phyloP scores from a whole-genome alignment of 371 early-diverging fungal genomes.

The Homolaphlyctis polyrhiza region DNA sequence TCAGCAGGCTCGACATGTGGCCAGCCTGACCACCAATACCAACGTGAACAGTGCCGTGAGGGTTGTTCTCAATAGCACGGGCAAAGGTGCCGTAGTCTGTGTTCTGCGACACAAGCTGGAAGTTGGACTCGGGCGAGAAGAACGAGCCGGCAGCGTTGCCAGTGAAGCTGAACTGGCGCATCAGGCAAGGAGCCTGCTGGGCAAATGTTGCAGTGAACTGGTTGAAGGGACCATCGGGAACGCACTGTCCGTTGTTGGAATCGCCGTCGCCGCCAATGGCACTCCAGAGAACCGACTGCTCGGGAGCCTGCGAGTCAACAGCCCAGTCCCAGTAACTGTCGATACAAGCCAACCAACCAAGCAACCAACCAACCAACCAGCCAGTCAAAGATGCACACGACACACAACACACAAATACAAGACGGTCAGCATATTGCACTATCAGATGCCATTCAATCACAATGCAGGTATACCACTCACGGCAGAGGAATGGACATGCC shows the following conservation, averaged over 20 bases:
- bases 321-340: conserved; percentile 28
- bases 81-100: background rate
- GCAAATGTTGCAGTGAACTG: background rate
- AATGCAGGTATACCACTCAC: no score
- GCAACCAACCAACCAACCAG: no score
- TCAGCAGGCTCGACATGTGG: conserved; percentile 17
- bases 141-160: background rate
- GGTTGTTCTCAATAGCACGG: background rate
- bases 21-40: conserved; percentile 14
- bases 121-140: background rate
- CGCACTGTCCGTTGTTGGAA: conserved; percentile 1
- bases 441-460: background rate
- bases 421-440: conserved; percentile 1
- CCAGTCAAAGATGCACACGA: no score
- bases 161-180: background rate
- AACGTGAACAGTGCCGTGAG: background rate
- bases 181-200: background rate
- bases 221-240: conserved; percentile 7
- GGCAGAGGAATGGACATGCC: no score
- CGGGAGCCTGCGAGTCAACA: conserved; percentile 15
- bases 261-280: conserved; percentile 17
- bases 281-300: conserved; percentile 9
- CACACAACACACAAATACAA: no score
- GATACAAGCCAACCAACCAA: no score
- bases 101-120: background rate